These are phyloP conservation scores for Alternaria gansuensis DNA, from an alignment of 2,329 filamentous ascomycete genomes.

Conservation along the genomic window DNA sequence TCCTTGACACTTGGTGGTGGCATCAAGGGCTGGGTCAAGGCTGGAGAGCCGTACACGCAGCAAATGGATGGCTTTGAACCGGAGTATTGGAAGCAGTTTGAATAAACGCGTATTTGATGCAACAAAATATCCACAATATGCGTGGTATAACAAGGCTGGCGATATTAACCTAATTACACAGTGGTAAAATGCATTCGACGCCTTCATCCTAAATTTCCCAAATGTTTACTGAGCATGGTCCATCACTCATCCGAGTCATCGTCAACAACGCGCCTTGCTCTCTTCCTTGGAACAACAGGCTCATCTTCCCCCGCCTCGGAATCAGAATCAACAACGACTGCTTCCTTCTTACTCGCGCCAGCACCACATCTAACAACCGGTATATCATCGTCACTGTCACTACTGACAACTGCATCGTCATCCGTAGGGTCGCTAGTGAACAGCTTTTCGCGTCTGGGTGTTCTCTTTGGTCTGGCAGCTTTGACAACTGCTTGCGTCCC, in stretches of 20 bases:
- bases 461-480: slow-evolving; percentile 32
- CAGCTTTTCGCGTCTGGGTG: slow-evolving; percentile 41
- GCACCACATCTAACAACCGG: slow-evolving; percentile 20
- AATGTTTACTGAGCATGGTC: not conserved
- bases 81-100: slow-evolving; percentile 55
- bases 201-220: not conserved
- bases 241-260: slow-evolving; percentile 45
- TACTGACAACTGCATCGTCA: slow-evolving; percentile 47
- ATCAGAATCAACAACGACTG: slow-evolving; percentile 36
- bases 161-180: not conserved
- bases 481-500: slow-evolving; percentile 49
- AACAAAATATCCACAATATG: not conserved
- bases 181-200: not conserved
- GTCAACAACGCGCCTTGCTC: slow-evolving; percentile 41
- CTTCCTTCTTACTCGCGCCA: slow-evolving; percentile 26
- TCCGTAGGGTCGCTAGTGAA: slow-evolving; percentile 50
- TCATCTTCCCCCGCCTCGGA: slow-evolving; percentile 36
- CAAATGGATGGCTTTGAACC: slow-evolving; percentile 54
- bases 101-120: slow-evolving; percentile 14
- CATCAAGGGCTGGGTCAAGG: slow-evolving; percentile 58
- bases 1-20: slow-evolving; percentile 56
- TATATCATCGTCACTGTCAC: slow-evolving; percentile 46
- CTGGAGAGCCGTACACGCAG: slow-evolving; percentile 49
- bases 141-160: not conserved
- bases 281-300: slow-evolving; percentile 35